Conservation (phyloP, 2,329 filamentous ascomycete species). For the Epichloe sylvatica region DNA sequence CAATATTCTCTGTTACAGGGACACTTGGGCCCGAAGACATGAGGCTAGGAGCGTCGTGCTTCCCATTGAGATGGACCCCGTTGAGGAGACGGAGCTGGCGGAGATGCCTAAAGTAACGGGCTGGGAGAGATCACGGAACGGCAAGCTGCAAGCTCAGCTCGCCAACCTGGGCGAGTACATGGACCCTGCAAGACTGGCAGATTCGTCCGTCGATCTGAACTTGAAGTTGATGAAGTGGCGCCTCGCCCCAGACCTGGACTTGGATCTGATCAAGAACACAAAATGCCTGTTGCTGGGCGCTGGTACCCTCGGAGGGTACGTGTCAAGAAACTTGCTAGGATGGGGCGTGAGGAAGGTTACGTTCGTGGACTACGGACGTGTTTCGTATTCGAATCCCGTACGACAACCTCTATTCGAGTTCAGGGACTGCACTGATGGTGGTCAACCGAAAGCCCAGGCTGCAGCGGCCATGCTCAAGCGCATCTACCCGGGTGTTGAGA, state of each 20-base stretch:
- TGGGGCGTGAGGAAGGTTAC: slow-evolving; percentile 95
- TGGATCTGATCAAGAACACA: slow-evolving; percentile 78
- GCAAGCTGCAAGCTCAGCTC: slow-evolving; percentile 63
- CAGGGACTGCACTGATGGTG: slow-evolving; percentile 74
- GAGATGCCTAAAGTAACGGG: slow-evolving; percentile 82
- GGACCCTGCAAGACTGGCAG: slow-evolving; percentile 75
- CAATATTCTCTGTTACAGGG: slow-evolving; percentile 82
- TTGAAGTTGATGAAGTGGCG: slow-evolving; percentile 98
- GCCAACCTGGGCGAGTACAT: slow-evolving; percentile 85
- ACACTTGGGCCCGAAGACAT: slow-evolving; percentile 63
- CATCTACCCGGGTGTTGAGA: slow-evolving; percentile 84
- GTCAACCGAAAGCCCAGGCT: slow-evolving; percentile 65
- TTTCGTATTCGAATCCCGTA: slow-evolving; percentile 94
- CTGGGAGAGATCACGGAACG: slow-evolving; percentile 74
- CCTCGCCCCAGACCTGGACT: slow-evolving; percentile 73
- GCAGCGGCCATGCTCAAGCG: slow-evolving; percentile 68
- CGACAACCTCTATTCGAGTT: slow-evolving; percentile 88
- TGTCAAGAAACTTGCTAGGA: slow-evolving; percentile 79
- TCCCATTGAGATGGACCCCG: slow-evolving; percentile 42
- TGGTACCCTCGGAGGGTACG: slow-evolving; percentile 86
- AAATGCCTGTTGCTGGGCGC: slow-evolving; percentile 85
- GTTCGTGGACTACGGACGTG: slow-evolving; percentile 83
- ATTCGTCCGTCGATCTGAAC: slow-evolving; percentile 91
- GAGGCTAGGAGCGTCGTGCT: slow-evolving; percentile 72
- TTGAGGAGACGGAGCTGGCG: slow-evolving; percentile 27